Evolutionary conservation across 1,284 basidiomycete genomes (phyloP), one percentile per base, ranked within the genome.

Genomic region (Farysia itapuensis): DNA sequence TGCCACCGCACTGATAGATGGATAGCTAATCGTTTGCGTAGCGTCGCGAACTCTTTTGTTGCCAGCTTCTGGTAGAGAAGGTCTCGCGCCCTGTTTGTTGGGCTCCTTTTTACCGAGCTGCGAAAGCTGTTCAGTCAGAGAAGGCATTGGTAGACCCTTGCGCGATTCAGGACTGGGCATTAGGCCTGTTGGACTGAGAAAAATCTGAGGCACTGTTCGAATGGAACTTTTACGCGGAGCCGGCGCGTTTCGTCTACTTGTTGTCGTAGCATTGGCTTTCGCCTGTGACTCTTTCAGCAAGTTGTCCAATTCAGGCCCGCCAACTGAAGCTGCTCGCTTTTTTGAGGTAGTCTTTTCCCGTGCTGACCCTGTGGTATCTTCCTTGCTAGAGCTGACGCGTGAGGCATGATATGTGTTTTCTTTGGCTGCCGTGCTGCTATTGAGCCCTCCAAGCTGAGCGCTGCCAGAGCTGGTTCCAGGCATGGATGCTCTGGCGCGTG

Each of bases 181-280:
- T 14, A 71, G 68, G 29, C 49, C 53, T 9, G 68, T 71, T 0
- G 68, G 68, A 28, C 68, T 71, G 30, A 56, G 43, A 28, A 71
- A 71, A 26, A 71, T 53, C 23, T 71, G 68, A 1, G 65, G 68
- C 13, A 64, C 64, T 20, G 60, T 46, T 35, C 63, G 58, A 34
- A 71, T 64, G 36, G 68, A 63, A 25, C 61, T 66, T 53, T 71
- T 71, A 39, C 68, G 45, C 1, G 68, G 68, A 33, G 45, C 49
- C 14, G 58, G 58, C 13, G 58, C 58, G n/a, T 61, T 61, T 4
- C 58, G 46, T 29, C 58, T 47, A 39, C 58, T 61, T 5, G 58
- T 56, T 13, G 48, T 29, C 23, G 47, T 33, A 2, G 39, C 19
- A 23, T 59, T 49, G 1, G 43, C 50, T 13, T 49, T 60, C 20